These are phyloP conservation scores for Tuber magnatum DNA, from an alignment of 495 filamentous ascomycete species.

Conservation along the genomic window DNA sequence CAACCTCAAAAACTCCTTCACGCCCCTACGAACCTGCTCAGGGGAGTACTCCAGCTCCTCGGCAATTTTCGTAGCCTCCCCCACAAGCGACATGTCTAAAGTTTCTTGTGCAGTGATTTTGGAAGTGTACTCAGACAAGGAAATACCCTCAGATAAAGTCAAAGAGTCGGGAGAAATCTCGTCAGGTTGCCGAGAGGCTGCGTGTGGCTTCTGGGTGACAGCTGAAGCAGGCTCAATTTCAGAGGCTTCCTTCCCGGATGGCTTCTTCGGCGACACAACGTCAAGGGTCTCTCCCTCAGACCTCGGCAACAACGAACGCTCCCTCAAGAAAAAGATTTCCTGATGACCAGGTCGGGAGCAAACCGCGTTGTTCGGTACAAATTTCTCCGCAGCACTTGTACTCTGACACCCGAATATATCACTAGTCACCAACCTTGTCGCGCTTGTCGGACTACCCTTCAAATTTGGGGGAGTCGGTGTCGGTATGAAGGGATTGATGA, in stretches of 20 bases:
- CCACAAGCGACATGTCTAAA: constrained; percentile 52
- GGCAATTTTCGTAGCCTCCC: constrained; percentile 70
- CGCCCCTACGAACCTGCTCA: constrained; percentile 67
- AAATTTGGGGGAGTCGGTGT: constrained; percentile 12
- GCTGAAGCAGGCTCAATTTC: constrained; percentile 2
- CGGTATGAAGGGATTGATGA: constrained; percentile 28
- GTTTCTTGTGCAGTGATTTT: neutral
- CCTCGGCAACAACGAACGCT: neutral
- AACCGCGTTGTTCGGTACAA: constrained; percentile 4
- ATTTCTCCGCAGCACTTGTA: constrained; percentile 19
- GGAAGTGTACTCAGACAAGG: constrained; percentile 10
- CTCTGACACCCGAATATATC: constrained; percentile 27
- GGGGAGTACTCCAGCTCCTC: constrained; percentile 78
- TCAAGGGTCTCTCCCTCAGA: neutral
- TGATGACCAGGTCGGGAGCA: neutral
- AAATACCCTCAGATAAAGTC: constrained; percentile 12
- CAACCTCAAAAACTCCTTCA: constrained; percentile 76
- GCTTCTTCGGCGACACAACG: constrained; percentile 1
- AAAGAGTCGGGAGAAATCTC: constrained; percentile 6
- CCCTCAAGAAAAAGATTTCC: neutral
- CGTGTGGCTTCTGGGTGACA: constrained; percentile 2
- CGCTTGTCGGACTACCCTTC: constrained; percentile 13
- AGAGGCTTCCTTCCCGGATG: neutral
- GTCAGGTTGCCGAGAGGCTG: constrained; percentile 3
- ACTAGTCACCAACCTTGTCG: constrained; percentile 18